These are phyloP conservation scores for Microbotryum violaceum DNA, from an alignment of 1,284 basidiomycete species.

Conservation along the genomic window DNA sequence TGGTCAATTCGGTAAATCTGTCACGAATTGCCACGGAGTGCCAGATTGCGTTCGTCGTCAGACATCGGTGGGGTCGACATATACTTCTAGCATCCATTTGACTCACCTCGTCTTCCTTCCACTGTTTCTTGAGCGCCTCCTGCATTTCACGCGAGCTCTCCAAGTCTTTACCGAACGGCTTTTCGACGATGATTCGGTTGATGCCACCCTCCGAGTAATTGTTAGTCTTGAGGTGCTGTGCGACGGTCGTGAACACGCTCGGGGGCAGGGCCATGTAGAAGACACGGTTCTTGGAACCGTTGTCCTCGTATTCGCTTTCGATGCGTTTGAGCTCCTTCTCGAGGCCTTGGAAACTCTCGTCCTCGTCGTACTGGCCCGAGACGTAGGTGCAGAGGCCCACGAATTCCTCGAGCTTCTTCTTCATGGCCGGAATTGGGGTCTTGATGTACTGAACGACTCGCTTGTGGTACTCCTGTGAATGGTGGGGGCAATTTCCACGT, in stretches of 20 bases:
- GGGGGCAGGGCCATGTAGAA: conserved; percentile 77
- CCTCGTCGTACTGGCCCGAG: conserved; percentile 78
- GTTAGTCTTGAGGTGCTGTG: conserved; percentile 68
- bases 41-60: neutral
- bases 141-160: conserved; percentile 77
- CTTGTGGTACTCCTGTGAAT: conserved; percentile 62
- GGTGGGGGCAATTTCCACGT: no score
- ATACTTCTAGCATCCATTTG: no score
- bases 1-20: conserved; percentile 92
- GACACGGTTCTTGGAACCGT: conserved; percentile 38
- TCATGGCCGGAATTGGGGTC: conserved; percentile 48
- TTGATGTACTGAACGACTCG: conserved; percentile 78
- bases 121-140: conserved; percentile 68
- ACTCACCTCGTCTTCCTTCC: conserved; percentile 72
- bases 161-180: conserved; percentile 91
- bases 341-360: conserved; percentile 65
- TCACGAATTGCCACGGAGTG: neutral
- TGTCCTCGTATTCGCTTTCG: conserved; percentile 57
- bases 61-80: neutral
- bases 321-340: conserved; percentile 67
- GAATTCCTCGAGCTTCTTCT: conserved; percentile 67
- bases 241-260: conserved; percentile 81
- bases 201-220: conserved; percentile 64
- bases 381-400: conserved; percentile 71
- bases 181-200: conserved; percentile 91